These are phyloP conservation scores for Lentinus polychrous DNA, from an alignment of 1,284 basidiomycete species.

Conservation along the genomic window DNA sequence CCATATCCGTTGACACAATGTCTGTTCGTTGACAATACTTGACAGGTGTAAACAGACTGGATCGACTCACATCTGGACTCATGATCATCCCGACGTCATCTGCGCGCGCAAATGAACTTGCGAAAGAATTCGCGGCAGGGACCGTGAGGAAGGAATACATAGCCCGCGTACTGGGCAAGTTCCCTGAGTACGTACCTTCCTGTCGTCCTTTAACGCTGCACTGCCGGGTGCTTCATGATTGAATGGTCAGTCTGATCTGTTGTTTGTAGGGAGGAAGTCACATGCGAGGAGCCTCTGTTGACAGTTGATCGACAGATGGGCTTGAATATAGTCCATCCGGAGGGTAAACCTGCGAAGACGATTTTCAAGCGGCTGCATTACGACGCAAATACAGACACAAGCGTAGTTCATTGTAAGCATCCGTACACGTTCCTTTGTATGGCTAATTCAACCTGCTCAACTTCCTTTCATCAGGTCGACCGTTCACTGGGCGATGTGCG, in stretches of 20 bases:
- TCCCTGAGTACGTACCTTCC: slow-evolving; percentile 70
- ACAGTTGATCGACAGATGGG: slow-evolving; percentile 96
- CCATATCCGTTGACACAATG: not conserved
- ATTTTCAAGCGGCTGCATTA: slow-evolving; percentile 86
- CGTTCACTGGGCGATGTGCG: slow-evolving; percentile 84
- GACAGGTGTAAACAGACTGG: slow-evolving; percentile 89
- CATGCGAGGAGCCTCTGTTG: slow-evolving; percentile 83
- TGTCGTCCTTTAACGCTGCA: not conserved
- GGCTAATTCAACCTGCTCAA: slow-evolving; percentile 1
- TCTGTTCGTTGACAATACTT: not conserved
- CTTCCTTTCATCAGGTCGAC: slow-evolving; percentile 48
- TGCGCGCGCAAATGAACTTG: slow-evolving; percentile 65
- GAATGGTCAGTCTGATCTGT: not conserved
- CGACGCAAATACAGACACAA: slow-evolving; percentile 77
- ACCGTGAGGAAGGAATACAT: slow-evolving; percentile 88
- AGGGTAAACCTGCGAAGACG: slow-evolving; percentile 89
- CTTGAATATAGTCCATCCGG: slow-evolving; percentile 88
- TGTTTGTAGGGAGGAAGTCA: slow-evolving; percentile 60
- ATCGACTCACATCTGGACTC: slow-evolving; percentile 91
- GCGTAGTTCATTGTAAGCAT: slow-evolving; percentile 79
- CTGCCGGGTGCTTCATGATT: not conserved
- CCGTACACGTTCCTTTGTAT: slow-evolving; percentile 1
- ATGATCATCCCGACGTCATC: slow-evolving; percentile 89
- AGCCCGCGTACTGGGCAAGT: slow-evolving; percentile 77
- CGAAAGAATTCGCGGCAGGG: slow-evolving; percentile 78